Base-by-base conservation (phyloP, 495 filamentous ascomycete species). In the Tuber brumale region DNA sequence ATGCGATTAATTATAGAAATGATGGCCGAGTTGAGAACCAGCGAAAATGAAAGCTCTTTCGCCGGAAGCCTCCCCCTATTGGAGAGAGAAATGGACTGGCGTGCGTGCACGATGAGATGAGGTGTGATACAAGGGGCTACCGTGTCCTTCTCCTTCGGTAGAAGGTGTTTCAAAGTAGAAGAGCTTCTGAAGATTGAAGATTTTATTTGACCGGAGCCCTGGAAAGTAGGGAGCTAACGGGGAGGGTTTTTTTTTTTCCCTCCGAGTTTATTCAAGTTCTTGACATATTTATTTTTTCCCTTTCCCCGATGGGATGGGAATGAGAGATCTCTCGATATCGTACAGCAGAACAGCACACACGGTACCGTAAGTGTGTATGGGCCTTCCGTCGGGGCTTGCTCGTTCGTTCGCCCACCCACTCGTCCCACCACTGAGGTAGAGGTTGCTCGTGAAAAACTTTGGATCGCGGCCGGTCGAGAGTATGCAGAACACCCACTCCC, bases 1-100 rank as follows among this genome's bases (percentile, higher is more conserved):
- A 31, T 66, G 39, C 39, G 70, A 57, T 57, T n/a, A 44, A 45
- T 71, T 42, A 45, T 71, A 45, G 70, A 71, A 48, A 70, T n/a
- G 41, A 74, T 71, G 44, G 61, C n/a, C 42, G 37, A 10, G 27
- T 37, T 69, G 7, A 37, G 45, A 45, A 31, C 27, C 45, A 74
- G 46, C 18, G 37, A 31, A 31, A 70, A 57, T 21, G 31, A n/a
- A 18, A 31, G 61, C 45, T 39, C 45, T 31, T 27, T 18, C 57
- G 27, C 57, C 57, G 57, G 10, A 6, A 31, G 3, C 27, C 57
- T 31, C 57, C 18, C 42, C 42, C n/a, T 16, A 72, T 44, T 72
- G 70, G 70, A 72, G 42, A 43, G 70, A 41, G 27, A 31, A 31
- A 31, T n/a, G 48, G 48, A 57, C 48, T 57, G 27, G 27, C 57